These are phyloP conservation scores for Bolboschoenoplectus hybrid DNA, from an alignment of 202 grass and related monocot genomes.

Conservation along the genomic window DNA sequence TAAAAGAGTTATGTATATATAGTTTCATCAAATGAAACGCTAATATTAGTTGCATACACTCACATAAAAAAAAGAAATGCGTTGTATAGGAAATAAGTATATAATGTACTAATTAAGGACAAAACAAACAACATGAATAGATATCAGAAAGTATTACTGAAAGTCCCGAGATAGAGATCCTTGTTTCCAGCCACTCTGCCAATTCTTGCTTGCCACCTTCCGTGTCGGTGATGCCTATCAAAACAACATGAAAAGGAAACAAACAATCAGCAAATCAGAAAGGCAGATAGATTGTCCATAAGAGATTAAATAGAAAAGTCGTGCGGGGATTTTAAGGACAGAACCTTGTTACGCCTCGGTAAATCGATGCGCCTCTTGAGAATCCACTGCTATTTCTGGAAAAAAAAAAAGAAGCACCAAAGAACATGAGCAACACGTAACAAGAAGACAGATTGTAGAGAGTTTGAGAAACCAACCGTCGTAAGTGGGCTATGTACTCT, in stretches of 20 bases:
- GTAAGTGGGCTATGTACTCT: constrained; percentile 89
- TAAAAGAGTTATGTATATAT: constrained; percentile 24
- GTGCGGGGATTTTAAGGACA: background rate
- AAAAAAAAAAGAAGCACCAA: background rate
- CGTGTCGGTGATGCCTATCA: constrained; percentile 49
- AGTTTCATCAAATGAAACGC: no score
- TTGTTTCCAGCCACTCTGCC: constrained; percentile 90
- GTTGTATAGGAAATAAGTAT: no score
- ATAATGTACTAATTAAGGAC: no score
- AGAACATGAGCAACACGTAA: background rate
- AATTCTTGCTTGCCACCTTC: no score
- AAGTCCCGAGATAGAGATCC: constrained; percentile 92
- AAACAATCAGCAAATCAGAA: background rate
- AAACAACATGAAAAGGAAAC: constrained; percentile 31
- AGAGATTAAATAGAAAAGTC: background rate
- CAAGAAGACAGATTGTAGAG: background rate
- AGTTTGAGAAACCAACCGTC: constrained; percentile 49
- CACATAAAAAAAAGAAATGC: no score
- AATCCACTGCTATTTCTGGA: constrained; percentile 87
- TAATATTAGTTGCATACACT: no score
- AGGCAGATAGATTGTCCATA: background rate
- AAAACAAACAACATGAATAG: no score
- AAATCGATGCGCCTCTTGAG: constrained; percentile 81
- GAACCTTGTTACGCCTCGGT: constrained; percentile 85
- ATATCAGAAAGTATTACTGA: constrained; percentile 57